Evolutionary conservation across 176 grass and related monocot species (phyloP), one percentile per base, ranked within the genome.

Genomic region (Aegilops umbellulata): DNA sequence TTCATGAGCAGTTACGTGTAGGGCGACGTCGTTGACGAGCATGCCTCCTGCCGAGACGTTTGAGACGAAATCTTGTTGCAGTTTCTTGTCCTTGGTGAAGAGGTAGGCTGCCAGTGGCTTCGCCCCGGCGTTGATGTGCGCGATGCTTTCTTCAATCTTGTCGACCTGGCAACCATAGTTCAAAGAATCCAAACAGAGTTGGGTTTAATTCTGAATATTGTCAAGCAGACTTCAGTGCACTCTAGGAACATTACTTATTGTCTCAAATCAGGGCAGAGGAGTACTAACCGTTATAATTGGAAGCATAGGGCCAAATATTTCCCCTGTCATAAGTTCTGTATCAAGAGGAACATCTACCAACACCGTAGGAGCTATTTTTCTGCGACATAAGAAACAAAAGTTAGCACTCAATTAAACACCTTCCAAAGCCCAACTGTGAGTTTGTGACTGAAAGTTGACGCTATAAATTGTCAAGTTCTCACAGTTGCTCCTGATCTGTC

Each of bases 101-200:
- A 95, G 90, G 39, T 99, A 99, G 27, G 97, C 94, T 2, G 97
- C 97, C 1, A 99, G 94, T 25, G 97, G 97, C 55, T 99, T 99
- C 1, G 79, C 41, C 80, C 51, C 90, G 7, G 87, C 84, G 83
- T 93, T 99, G 66, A 99, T 85, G 26, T 93, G 3, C 15, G 79
- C 88, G 6, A 92, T 91, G 85, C 94, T 89, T 5, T 99, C 88
- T 87, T 95, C 79, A 25, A 99, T 83, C 60, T 96, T 94, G 46
- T 99, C 90, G 10, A 96, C 97, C 97, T 99, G 31, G 2, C 65
- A 87, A 30, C 16, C 24, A 24, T 5, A 41, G 22, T 69, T 25
- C 39, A 13, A 76, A 64, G 15, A 65, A 15, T 69, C 34, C 39
- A 23, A 75, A 55, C 5, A 42, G 23, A 20, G 0, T 72, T 24